Conservation (phyloP, 192 early-diverging fungal genomes). For the Podila epicladia region DNA sequence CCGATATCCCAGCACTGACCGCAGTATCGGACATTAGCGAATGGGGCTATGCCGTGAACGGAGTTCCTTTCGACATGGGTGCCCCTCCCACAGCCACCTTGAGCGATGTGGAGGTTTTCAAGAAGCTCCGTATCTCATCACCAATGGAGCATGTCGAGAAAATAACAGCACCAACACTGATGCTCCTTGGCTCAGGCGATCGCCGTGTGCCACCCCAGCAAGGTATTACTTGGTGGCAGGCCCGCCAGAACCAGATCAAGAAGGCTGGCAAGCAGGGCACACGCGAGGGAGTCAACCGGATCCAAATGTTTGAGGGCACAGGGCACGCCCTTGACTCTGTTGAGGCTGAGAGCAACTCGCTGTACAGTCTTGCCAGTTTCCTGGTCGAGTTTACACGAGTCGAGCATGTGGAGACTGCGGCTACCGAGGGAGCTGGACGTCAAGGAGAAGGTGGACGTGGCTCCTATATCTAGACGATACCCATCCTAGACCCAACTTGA, state of each 20-base stretch:
- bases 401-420: neutral
- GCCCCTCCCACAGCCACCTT: slow-evolving; percentile 65
- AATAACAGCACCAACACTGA: slow-evolving; percentile 70
- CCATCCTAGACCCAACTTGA: neutral
- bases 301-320: slow-evolving; percentile 65
- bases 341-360: slow-evolving; percentile 65
- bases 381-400: slow-evolving; percentile 40
- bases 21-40: slow-evolving; percentile 74
- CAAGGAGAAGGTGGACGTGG: slow-evolving; percentile 34
- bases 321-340: slow-evolving; percentile 69
- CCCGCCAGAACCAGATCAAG: slow-evolving; percentile 51
- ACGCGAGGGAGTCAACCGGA: slow-evolving; percentile 37
- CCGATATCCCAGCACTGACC: slow-evolving; percentile 51
- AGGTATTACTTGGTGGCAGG: slow-evolving; percentile 59
- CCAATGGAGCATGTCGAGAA: slow-evolving; percentile 63
- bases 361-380: slow-evolving; percentile 30
- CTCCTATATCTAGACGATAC: slow-evolving; percentile 11
- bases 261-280: slow-evolving; percentile 21
- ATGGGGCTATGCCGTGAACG: slow-evolving; percentile 80
- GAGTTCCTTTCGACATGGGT: slow-evolving; percentile 58
- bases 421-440: slow-evolving; percentile 5
- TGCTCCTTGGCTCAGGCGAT: slow-evolving; percentile 74
- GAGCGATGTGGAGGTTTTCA: slow-evolving; percentile 63
- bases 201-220: slow-evolving; percentile 79
- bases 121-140: slow-evolving; percentile 63